These are phyloP conservation scores for Penicillium coprophilum DNA, from an alignment of 495 filamentous ascomycete species.

Conservation along the genomic window DNA sequence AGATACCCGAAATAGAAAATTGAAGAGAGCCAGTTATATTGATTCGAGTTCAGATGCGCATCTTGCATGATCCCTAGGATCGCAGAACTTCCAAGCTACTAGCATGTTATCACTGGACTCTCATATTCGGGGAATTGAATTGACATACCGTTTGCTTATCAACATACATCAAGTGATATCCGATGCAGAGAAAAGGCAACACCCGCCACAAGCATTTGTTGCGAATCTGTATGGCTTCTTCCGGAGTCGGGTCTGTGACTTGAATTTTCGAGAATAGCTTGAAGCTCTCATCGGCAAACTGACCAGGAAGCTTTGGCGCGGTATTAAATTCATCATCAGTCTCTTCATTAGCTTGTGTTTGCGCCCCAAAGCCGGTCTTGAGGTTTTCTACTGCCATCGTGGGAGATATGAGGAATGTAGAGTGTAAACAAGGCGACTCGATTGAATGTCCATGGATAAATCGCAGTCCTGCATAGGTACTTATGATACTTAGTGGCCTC, in stretches of 20 bases:
- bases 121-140: not conserved
- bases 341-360: slow-evolving; percentile 1
- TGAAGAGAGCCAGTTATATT: slow-evolving; percentile 48
- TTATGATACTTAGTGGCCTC: not conserved
- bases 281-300: slow-evolving; percentile 45
- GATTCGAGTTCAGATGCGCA: slow-evolving; percentile 35
- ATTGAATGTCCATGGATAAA: not conserved
- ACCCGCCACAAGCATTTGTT: slow-evolving; percentile 43
- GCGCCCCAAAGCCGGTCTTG: not conserved
- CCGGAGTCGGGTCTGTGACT: slow-evolving; percentile 35
- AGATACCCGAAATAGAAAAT: slow-evolving; percentile 56
- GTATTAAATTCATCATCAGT: slow-evolving; percentile 2
- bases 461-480: not conserved
- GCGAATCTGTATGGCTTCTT: slow-evolving; percentile 37
- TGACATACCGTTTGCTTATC: slow-evolving; percentile 45
- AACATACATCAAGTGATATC: slow-evolving; percentile 48
- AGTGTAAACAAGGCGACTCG: not conserved
- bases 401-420: not conserved
- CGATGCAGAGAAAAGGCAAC: slow-evolving; percentile 43
- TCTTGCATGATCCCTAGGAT: slow-evolving; percentile 55
- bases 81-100: slow-evolving; percentile 43
- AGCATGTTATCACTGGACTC: not conserved
- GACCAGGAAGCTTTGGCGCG: slow-evolving; percentile 35
- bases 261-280: slow-evolving; percentile 43
- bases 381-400: not conserved